Percentiles rank a stretch among this genome's conserved stretches.
Conservation (phyloP, 208 protist species). For the Porcisia deanei region DNA sequence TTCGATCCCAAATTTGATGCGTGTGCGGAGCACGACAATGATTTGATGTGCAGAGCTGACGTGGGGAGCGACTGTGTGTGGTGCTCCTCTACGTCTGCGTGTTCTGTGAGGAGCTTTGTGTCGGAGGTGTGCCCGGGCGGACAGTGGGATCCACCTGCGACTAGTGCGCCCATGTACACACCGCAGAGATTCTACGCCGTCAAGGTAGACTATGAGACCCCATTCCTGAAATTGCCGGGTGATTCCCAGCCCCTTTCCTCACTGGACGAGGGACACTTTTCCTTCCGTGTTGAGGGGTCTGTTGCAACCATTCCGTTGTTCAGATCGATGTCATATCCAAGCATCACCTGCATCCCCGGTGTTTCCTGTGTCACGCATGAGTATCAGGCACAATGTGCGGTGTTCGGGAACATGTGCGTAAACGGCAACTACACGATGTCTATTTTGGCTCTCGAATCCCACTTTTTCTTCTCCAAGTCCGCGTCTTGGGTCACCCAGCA, state of each 20-base stretch:
- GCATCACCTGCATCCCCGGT: conserved; percentile 7
- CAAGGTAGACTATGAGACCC: neutral
- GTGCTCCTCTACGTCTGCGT: conserved; percentile 22
- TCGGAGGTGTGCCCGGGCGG: conserved; percentile 25
- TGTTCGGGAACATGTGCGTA: conserved; percentile 21
- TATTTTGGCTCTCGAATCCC: conserved; percentile 29
- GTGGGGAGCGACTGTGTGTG: conserved; percentile 17
- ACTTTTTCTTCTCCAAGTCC: neutral
- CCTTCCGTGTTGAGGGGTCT: neutral
- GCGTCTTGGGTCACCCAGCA: neutral
- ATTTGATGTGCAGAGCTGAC: conserved; percentile 8
- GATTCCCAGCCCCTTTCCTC: neutral
- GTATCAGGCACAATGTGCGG: neutral
- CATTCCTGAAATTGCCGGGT: neutral
- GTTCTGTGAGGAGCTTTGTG: conserved; percentile 5
- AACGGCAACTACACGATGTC: conserved; percentile 34
- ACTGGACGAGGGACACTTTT: neutral
- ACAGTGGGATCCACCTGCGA: conserved; percentile 11
- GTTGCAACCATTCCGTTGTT: neutral
- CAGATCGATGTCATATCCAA: neutral
- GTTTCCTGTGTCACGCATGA: neutral
- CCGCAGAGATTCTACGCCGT: conserved; percentile 22
- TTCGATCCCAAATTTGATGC: conserved; percentile 22
- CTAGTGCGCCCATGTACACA: neutral
- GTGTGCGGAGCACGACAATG: conserved; percentile 3